phyloP scores from a whole-genome alignment of 768 basidiomycete species.

The Lactarius sp. region DNA sequence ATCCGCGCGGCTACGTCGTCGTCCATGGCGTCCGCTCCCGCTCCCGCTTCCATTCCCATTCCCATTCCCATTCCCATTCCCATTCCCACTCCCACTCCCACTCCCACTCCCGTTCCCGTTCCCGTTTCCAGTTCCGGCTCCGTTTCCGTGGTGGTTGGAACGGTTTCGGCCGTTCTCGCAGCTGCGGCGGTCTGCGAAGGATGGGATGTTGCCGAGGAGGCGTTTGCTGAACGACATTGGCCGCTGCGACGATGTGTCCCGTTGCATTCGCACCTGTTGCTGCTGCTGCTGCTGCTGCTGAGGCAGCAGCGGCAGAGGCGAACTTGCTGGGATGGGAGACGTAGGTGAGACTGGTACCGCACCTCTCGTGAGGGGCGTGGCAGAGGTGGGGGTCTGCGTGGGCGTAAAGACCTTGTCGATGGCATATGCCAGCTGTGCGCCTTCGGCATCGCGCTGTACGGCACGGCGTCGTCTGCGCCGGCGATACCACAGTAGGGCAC shows the following conservation, averaged over 20 bases:
- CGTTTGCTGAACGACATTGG: background rate
- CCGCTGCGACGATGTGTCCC: background rate
- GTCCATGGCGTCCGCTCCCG: background rate
- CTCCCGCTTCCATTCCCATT: background rate
- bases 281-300: background rate
- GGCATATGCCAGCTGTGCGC: background rate
- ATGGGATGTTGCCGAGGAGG: background rate
- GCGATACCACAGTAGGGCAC: background rate
- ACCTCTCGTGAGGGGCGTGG: background rate
- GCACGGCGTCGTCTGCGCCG: background rate
- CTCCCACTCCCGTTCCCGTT: background rate
- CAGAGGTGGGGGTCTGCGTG: background rate
- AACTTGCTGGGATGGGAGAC: background rate
- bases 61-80: too few species aligned
- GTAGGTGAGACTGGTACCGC: background rate
- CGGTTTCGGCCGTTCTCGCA: too few species aligned
- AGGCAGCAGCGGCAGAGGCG: too few species aligned
- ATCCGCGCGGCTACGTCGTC: slow-evolving; percentile 9
- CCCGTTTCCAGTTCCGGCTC: too few species aligned
- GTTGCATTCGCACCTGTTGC: background rate
- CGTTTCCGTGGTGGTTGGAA: too few species aligned
- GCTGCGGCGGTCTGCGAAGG: background rate
- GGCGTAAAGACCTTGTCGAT: background rate
- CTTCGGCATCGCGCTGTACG: background rate
- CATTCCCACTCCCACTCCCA: background rate